Base-by-base conservation (phyloP, 495 filamentous ascomycete genomes). In the Xanthoparmelia taractica region DNA sequence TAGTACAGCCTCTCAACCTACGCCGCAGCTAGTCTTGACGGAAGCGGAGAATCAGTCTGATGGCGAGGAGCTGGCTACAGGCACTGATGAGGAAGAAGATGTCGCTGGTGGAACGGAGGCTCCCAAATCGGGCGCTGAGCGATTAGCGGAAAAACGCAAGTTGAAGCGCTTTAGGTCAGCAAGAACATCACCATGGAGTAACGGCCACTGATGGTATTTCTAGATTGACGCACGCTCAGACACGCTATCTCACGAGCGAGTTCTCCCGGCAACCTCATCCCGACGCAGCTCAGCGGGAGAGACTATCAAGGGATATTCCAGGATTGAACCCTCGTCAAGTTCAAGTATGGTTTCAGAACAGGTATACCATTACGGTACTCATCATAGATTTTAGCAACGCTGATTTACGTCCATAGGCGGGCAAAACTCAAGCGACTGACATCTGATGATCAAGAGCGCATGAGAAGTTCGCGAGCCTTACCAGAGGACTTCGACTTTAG, bases 301-400 rank as follows among this genome's bases (percentile, higher is more conserved):
- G 92, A 38, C 78, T 97, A 58, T 93, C 93, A 38, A 80, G 88
- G 62, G 93, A 97, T 70, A 97, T 97, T 59, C 93, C 93, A 50
- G 93, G 93, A 13, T 77, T 97, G 52, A 96, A 89, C 64, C 91
- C 93, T 47, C 85, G 93, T 63, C 93, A 97, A 72, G 93, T 97
- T 12, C 93, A 97, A 77, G 93, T 97, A 63, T 97, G 93, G 93
- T 97, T 97, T 74, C 93, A 97, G 75, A 97, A 97, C 75, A 85
- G 93, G 93, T 96, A 81, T 67, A 81, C 72, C 59, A 62, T 70
- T 18, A 34, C 29, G 47, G 41, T 29, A 17, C 4, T 23, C 23
- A 27, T 54, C 50, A 45, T 20, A 8, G 15, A 3, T 48, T 60
- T 25, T 40, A 10, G 34, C n/a, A 41, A 56, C 64, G 57, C 70